A percentile compares a stretch with the other conserved stretches of the same genome.
These are phyloP conservation scores for Glutinoglossum americanum DNA, from an alignment of 495 filamentous ascomycete genomes.

Conservation along the genomic window DNA sequence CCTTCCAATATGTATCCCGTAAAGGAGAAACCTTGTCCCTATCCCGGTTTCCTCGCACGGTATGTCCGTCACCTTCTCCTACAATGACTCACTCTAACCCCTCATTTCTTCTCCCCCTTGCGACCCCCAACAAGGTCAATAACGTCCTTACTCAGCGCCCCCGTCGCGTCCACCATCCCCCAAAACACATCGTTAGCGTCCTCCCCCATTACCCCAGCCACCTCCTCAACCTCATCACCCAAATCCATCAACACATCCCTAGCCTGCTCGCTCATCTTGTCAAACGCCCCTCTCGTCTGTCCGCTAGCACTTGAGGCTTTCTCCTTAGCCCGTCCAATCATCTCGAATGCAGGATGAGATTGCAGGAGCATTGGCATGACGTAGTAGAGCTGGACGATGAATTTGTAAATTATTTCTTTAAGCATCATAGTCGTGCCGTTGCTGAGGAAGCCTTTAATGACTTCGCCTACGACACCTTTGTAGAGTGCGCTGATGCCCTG, in stretches of 20 bases:
- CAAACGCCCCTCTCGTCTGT: background rate
- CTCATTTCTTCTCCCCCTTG: background rate
- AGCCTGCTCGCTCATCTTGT: background rate
- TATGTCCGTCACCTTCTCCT: too few species aligned
- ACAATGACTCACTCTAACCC: too few species aligned
- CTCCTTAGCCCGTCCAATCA: background rate
- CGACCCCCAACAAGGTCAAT: background rate
- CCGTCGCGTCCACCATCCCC: background rate
- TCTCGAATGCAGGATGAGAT: background rate
- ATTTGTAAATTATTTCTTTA: constrained; percentile 60
- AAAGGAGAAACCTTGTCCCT: too few species aligned
- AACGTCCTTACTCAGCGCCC: background rate
- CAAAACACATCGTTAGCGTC: background rate
- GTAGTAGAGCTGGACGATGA: constrained; percentile 49
- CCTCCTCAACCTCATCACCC: constrained; percentile 28
- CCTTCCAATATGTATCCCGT: too few species aligned
- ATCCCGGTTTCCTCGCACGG: too few species aligned
- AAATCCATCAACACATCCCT: constrained; percentile 10
- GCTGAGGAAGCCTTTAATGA: constrained; percentile 67
- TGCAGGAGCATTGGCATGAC: constrained; percentile 11
- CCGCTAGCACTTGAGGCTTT: background rate
- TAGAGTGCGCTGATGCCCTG: constrained; percentile 37
- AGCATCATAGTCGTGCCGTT: constrained; percentile 81
- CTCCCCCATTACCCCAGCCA: constrained; percentile 14
- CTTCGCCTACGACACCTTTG: constrained; percentile 51